Evolutionary conservation across 2,329 filamentous ascomycete species (phyloP).

Genomic region (Metarhizium rileyi): DNA sequence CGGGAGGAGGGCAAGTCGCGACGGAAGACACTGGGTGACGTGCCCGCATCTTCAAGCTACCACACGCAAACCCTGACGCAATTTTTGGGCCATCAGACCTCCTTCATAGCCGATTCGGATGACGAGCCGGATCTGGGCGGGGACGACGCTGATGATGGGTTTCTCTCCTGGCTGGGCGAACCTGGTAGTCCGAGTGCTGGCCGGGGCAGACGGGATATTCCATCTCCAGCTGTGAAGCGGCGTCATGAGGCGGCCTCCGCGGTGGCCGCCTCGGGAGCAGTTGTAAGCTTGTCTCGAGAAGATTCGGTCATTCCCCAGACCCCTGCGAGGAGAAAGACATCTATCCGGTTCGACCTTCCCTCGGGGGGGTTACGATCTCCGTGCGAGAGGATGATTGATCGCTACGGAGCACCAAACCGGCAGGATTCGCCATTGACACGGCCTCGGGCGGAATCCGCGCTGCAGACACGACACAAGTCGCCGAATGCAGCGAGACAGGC

Average conservation of each 20-base stretch:
- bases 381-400: conserved; percentile 28
- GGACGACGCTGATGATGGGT: conserved; percentile 15
- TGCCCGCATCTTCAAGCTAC: conserved; percentile 20
- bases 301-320: conserved; percentile 33
- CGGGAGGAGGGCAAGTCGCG: conserved; percentile 13
- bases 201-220: conserved; percentile 2
- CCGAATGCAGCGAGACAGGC: conserved; percentile 12
- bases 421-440: conserved; percentile 27
- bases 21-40: conserved; percentile 23
- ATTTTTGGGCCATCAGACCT: conserved; percentile 19
- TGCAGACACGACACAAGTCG: conserved; percentile 11
- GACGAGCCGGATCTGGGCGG: conserved; percentile 21
- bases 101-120: conserved; percentile 28
- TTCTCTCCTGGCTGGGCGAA: conserved; percentile 24
- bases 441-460: conserved; percentile 14
- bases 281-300: conserved; percentile 14
- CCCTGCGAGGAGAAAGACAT: conserved; percentile 19
- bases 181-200: conserved; percentile 18
- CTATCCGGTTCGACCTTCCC: conserved; percentile 30
- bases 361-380: conserved; percentile 30
- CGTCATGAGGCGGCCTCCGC: not conserved
- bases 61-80: conserved; percentile 35
- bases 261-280: not conserved
- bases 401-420: conserved; percentile 26
- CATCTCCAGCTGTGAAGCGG: not conserved